phyloP scores from a whole-genome alignment of 2,329 filamentous ascomycete species.

The Fusarium sp. region DNA sequence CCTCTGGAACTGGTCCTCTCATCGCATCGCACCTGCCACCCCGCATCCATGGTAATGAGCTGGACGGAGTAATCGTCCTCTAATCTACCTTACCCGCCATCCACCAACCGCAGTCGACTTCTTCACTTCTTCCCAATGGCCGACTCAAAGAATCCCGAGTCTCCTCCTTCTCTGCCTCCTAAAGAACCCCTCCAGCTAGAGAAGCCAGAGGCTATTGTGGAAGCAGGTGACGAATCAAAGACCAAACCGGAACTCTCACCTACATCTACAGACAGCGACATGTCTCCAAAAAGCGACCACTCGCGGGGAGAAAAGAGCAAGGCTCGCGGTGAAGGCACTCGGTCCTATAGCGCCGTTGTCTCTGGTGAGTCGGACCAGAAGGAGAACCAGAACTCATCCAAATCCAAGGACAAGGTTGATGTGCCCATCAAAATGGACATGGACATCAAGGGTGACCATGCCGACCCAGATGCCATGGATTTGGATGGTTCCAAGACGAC shows the following conservation, averaged over 20 bases:
- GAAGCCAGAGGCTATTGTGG: not conserved
- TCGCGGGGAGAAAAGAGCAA: slow-evolving; percentile 15
- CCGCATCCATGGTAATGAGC: not conserved
- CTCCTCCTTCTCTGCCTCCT: slow-evolving; percentile 27
- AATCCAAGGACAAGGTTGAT: slow-evolving; percentile 13
- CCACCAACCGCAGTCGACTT: not conserved
- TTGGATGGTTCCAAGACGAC: slow-evolving; percentile 12
- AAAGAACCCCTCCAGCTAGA: slow-evolving; percentile 27
- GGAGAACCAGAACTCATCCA: slow-evolving; percentile 4
- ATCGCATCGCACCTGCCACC: slow-evolving; percentile 3
- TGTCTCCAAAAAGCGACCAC: slow-evolving; percentile 26
- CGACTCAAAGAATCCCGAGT: slow-evolving; percentile 12
- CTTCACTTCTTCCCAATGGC: slow-evolving; percentile 16
- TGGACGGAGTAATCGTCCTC: not conserved
- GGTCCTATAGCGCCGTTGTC: slow-evolving; percentile 24
- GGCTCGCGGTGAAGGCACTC: slow-evolving; percentile 30
- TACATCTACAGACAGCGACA: slow-evolving; percentile 8
- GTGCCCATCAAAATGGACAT: slow-evolving; percentile 9
- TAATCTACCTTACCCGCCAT: not conserved
- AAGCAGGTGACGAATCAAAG: not conserved
- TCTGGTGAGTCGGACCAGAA: slow-evolving; percentile 22
- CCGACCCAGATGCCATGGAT: slow-evolving; percentile 19
- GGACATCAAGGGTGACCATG: slow-evolving; percentile 1
- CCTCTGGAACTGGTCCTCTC: not conserved
- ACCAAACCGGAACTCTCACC: not conserved